Evolutionary conservation across 495 filamentous ascomycete genomes (phyloP).

Genomic region (Daldinia childiae): DNA sequence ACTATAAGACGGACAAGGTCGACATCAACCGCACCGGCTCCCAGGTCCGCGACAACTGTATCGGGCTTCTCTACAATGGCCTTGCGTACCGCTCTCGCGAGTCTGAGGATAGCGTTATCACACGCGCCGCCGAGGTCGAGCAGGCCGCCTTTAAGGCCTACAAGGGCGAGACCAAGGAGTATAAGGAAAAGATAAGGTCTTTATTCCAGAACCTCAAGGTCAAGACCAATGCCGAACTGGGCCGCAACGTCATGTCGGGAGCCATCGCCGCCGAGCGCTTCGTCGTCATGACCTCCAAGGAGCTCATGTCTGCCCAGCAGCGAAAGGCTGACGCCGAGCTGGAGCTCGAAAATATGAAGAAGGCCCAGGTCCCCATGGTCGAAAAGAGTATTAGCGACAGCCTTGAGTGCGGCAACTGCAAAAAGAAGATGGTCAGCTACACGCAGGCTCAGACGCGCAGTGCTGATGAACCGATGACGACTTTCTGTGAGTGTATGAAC

Average conservation of each 20-base stretch:
- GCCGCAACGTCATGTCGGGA: constrained; percentile 75
- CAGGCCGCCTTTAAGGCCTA: constrained; percentile 71
- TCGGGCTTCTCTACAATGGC: constrained; percentile 91
- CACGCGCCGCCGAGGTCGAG: constrained; percentile 77
- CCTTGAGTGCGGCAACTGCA: constrained; percentile 88
- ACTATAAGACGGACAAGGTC: constrained; percentile 80
- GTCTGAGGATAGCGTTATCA: constrained; percentile 65
- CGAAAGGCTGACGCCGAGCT: constrained; percentile 72
- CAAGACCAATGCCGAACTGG: constrained; percentile 81
- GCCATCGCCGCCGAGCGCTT: constrained; percentile 76
- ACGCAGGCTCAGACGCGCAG: constrained; percentile 94
- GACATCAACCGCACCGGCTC: constrained; percentile 75
- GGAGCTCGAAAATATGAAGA: constrained; percentile 91
- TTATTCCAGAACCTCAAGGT: constrained; percentile 94
- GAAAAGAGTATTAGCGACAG: constrained; percentile 87
- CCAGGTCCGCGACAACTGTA: constrained; percentile 76
- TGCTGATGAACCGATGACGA: constrained; percentile 93
- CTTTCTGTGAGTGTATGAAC: constrained; percentile 78
- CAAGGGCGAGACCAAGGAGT: constrained; percentile 73
- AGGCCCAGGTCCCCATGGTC: constrained; percentile 88
- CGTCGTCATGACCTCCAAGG: constrained; percentile 67
- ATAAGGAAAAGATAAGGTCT: constrained; percentile 86
- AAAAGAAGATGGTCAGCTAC: constrained; percentile 92
- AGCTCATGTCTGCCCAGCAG: constrained; percentile 66
- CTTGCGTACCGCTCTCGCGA: constrained; percentile 69